phyloP scores from a whole-genome alignment of 495 filamentous ascomycete genomes.

The Aspergillus egyptiacus region DNA sequence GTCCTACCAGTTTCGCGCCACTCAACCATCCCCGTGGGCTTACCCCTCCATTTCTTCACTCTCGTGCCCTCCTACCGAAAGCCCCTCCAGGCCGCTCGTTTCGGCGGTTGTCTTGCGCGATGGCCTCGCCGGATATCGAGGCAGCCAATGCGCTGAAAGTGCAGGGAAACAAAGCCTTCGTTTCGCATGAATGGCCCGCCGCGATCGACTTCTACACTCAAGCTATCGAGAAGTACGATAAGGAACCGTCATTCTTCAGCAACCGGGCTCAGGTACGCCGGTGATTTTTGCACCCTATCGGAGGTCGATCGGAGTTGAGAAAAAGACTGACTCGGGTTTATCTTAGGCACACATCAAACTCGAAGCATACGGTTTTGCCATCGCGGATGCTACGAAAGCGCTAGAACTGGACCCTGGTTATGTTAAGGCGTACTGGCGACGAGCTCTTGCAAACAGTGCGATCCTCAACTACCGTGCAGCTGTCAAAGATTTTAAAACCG shows the following conservation, averaged over 20 bases:
- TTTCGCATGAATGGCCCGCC: constrained; percentile 75
- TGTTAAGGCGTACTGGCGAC: constrained; percentile 92
- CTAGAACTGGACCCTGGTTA: constrained; percentile 85
- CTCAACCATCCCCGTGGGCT: not conserved
- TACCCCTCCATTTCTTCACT: constrained; percentile 14
- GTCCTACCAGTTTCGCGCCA: not conserved
- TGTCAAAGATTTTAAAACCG: constrained; percentile 85
- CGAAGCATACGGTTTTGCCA: constrained; percentile 87
- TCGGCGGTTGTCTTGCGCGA: constrained; percentile 19
- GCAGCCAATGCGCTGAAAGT: constrained; percentile 79
- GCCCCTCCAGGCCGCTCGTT: constrained; percentile 13
- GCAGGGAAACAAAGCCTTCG: constrained; percentile 91
- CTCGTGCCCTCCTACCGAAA: constrained; percentile 31
- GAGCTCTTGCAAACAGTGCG: constrained; percentile 83
- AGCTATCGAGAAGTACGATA: constrained; percentile 80
- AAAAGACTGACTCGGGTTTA: constrained; percentile 15
- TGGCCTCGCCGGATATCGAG: constrained; percentile 50
- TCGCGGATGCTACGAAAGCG: constrained; percentile 88
- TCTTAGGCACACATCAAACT: constrained; percentile 85
- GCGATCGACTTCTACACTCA: constrained; percentile 84
- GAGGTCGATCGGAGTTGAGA: not conserved
- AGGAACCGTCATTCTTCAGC: constrained; percentile 83
- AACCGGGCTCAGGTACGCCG: constrained; percentile 83
- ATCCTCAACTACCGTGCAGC: constrained; percentile 84
- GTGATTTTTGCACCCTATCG: not conserved